Conservation (phyloP, 2,329 filamentous ascomycete species). For the Emergomyces orientalis region DNA sequence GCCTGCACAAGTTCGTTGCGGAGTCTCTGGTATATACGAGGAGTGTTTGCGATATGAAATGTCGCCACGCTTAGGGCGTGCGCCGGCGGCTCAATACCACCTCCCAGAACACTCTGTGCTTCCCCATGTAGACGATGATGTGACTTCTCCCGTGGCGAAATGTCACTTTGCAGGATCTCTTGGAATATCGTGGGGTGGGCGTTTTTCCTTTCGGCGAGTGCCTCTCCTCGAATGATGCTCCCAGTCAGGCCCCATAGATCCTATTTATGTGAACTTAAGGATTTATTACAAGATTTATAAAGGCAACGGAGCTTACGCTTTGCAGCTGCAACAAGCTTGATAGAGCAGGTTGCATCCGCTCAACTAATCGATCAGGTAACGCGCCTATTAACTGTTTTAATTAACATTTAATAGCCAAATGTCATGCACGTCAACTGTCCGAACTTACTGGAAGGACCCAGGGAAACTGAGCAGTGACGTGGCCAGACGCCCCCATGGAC, state of each 20-base stretch:
- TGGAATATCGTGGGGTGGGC: slow-evolving; percentile 20
- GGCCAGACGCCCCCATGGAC: slow-evolving; percentile 17
- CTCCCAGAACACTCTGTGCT: slow-evolving; percentile 20
- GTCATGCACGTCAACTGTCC: not conserved
- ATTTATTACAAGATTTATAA: not conserved
- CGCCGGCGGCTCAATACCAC: slow-evolving; percentile 23
- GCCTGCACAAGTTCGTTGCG: slow-evolving; percentile 18
- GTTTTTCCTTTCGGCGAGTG: slow-evolving; percentile 8
- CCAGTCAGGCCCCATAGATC: slow-evolving; percentile 15
- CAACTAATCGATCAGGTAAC: slow-evolving; percentile 12
- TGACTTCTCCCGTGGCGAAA: slow-evolving; percentile 20
- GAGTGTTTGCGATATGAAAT: slow-evolving; percentile 23
- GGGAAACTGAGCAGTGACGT: slow-evolving; percentile 18
- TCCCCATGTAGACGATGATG: slow-evolving; percentile 20
- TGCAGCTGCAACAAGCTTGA: slow-evolving; percentile 11
- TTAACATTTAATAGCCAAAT: slow-evolving; percentile 6
- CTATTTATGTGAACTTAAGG: slow-evolving; percentile 1
- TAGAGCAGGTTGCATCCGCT: slow-evolving; percentile 12
- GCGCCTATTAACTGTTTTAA: slow-evolving; percentile 8
- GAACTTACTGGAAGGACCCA: slow-evolving; percentile 15
- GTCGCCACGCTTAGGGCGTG: slow-evolving; percentile 19
- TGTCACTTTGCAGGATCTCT: slow-evolving; percentile 15
- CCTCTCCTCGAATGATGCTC: slow-evolving; percentile 14
- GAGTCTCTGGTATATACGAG: slow-evolving; percentile 16
- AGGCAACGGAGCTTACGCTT: slow-evolving; percentile 7